Conservation (phyloP, 257 asterid genomes). For the Ilex asprella region DNA sequence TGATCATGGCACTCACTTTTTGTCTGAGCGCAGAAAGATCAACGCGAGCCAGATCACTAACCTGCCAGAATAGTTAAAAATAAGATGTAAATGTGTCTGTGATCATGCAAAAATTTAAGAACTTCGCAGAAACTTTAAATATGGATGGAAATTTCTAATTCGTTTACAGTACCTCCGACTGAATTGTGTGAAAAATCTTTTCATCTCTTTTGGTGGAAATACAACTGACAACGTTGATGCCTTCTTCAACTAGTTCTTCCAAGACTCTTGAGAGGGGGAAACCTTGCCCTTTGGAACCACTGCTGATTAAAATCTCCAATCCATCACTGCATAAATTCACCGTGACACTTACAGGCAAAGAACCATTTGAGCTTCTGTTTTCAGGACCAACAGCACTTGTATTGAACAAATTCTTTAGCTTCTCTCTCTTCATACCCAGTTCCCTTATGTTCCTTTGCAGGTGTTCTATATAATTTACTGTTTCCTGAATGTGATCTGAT, state of each 20-base stretch:
- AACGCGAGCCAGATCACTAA: background rate
- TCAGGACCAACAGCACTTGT: background rate
- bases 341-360: background rate
- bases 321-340: background rate
- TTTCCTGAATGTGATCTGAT: background rate
- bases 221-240: background rate
- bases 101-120: background rate
- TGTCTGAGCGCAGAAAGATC: background rate
- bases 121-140: background rate
- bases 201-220: background rate
- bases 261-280: too few relatives aligned
- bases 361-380: background rate
- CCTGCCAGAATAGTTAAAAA: background rate
- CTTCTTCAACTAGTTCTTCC: too few relatives aligned
- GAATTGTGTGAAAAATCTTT: background rate
- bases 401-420: background rate
- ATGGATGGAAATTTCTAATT: background rate
- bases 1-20: background rate
- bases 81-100: background rate
- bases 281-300: background rate
- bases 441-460: background rate
- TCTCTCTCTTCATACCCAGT: background rate
- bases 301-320: background rate
- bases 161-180: background rate
- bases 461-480: background rate